Evolutionary conservation across 768 basidiomycete genomes (phyloP).

Genomic region (Leccinum obscurum): DNA sequence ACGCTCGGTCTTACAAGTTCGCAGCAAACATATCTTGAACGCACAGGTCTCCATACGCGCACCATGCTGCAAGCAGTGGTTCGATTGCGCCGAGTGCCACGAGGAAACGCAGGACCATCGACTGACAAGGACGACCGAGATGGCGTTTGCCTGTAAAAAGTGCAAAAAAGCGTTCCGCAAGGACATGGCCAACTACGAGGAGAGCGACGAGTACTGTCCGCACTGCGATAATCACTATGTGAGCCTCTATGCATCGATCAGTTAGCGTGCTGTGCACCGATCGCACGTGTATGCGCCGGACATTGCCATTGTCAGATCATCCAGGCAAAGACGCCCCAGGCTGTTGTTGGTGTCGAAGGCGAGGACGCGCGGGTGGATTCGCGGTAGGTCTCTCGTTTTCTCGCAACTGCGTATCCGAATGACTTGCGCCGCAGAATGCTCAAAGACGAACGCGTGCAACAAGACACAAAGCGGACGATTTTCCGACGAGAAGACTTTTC

Average conservation of each 20-base stretch:
- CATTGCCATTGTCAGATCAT: conserved; percentile 60
- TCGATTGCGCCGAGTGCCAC: conserved; percentile 95
- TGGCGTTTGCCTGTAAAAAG: conserved; percentile 84
- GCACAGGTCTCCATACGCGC: conserved; percentile 95
- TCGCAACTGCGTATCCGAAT: neutral
- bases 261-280: neutral
- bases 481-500: conserved; percentile 51
- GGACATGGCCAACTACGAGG: conserved; percentile 89
- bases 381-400: conserved; percentile 52
- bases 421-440: conserved; percentile 59
- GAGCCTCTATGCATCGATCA: conserved; percentile 31
- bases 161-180: conserved; percentile 97
- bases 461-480: conserved; percentile 48
- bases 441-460: conserved; percentile 79
- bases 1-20: conserved; percentile 2
- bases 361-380: conserved; percentile 89
- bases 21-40: conserved; percentile 94
- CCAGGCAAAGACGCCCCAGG: conserved; percentile 88
- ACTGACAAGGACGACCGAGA: conserved; percentile 77
- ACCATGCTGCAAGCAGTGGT: conserved; percentile 98
- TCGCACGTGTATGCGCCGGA: neutral
- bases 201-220: conserved; percentile 97
- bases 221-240: conserved; percentile 99
- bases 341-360: conserved; percentile 83
- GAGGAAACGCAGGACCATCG: conserved; percentile 76